phyloP scores from a whole-genome alignment of 208 protist genomes.

The Leishmania major region DNA sequence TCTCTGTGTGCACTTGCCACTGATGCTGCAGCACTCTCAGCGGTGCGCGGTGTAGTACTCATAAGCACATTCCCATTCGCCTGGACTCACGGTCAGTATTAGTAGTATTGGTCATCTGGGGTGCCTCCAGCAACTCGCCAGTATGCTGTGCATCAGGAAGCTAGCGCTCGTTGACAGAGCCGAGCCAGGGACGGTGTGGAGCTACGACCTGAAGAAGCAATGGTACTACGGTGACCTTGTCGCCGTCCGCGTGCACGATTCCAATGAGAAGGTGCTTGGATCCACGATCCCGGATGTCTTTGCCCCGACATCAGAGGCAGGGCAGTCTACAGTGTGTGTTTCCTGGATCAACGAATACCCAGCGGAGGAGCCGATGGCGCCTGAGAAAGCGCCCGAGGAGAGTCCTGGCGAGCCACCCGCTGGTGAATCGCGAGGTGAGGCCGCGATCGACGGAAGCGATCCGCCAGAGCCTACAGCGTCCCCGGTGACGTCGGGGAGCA shows the following conservation, averaged over 20 bases:
- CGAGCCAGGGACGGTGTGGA: slow-evolving; percentile 45
- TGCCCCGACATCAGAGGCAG: slow-evolving; percentile 6
- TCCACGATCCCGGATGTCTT: slow-evolving; percentile 50
- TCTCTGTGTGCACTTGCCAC: background rate
- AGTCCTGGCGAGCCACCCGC: too few relatives aligned
- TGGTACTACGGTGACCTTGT: slow-evolving; percentile 43
- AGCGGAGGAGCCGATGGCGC: slow-evolving; percentile 2
- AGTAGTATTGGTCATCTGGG: background rate
- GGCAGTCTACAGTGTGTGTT: slow-evolving; percentile 28
- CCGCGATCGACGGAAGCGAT: background rate
- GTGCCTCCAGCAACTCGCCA: background rate
- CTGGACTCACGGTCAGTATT: background rate
- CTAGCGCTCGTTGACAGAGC: slow-evolving; percentile 52
- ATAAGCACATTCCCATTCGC: background rate
- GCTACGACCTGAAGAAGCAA: slow-evolving; percentile 35
- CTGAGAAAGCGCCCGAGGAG: background rate
- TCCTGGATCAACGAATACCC: slow-evolving; percentile 44
- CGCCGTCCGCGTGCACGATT: slow-evolving; percentile 49
- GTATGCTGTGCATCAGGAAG: slow-evolving; percentile 50
- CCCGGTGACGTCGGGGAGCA: background rate
- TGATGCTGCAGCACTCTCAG: background rate
- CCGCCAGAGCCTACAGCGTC: background rate
- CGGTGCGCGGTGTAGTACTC: background rate
- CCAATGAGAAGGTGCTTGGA: slow-evolving; percentile 39
- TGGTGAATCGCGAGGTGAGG: background rate